Evolutionary conservation across 805 yeast species (phyloP), one percentile per base, ranked within the genome.

Genomic region (Lipomyces oligophaga): DNA sequence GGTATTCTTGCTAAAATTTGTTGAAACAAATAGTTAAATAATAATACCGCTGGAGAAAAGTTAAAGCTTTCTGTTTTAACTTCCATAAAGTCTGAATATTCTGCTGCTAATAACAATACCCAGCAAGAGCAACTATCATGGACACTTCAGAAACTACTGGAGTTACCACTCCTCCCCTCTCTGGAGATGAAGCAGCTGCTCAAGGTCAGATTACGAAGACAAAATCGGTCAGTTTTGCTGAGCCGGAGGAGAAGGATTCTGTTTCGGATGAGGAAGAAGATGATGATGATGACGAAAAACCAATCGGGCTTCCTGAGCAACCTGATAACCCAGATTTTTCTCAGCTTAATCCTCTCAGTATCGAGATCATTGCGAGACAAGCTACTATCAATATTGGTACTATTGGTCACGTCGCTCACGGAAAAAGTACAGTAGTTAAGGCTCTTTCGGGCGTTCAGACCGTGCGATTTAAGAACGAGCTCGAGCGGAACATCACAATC

Each of bases 371-470:
- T 71, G 57, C 54, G 15, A 85, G 98, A 78, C 99, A 93, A 74
- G 99, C 99, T 54, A 93, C 99, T 40, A 87, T 93, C 66, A 93
- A 93, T 70, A 93, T 93, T 64, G 99, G 99, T 70, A 87, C 96
- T 49, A 87, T 87, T 67, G 96, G 95, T 53, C 96, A 86, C 70
- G 96, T 87, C 59, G 96, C 96, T 47, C 96, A 87, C 74, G 96
- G 96, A 70, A 87, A 87, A 69, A 80, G 88, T 47, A 87, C 96
- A 8, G 96, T 87, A 30, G 96, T 87, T 34, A 83, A 89, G 70
- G 96, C 96, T 55, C 93, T 93, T 59, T 89, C 97, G 2, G 97
- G 98, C 54, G 97, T 94, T 36, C 98, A 94, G 69, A 93, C 99
- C 18, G 99, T 93, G 56, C 84, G 99, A 73, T 93, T 93, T 78